These are phyloP conservation scores for Nyctanthes arbortristis DNA, from an alignment of 257 asterid species.

Conservation along the genomic window DNA sequence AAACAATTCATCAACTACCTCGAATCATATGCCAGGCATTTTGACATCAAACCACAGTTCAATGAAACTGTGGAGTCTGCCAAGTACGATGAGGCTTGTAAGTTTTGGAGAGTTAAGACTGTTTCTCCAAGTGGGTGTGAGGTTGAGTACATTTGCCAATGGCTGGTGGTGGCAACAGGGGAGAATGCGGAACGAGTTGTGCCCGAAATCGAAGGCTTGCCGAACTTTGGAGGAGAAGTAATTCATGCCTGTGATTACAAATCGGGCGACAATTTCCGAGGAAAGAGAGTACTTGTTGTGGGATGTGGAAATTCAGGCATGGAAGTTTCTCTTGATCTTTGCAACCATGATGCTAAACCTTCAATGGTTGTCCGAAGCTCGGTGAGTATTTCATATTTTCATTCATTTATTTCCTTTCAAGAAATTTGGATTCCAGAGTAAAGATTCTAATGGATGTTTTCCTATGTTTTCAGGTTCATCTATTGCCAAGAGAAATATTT, in stretches of 20 bases:
- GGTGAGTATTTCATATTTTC: conserved; percentile 38
- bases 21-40: conserved; percentile 55
- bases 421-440: neutral
- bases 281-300: conserved; percentile 80
- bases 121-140: conserved; percentile 34
- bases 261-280: conserved; percentile 62
- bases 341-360: conserved; percentile 75
- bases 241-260: conserved; percentile 79
- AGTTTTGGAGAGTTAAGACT: conserved; percentile 68
- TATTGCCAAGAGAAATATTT: conserved; percentile 71
- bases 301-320: conserved; percentile 94
- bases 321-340: conserved; percentile 97
- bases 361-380: conserved; percentile 84
- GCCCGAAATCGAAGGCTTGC: conserved; percentile 74
- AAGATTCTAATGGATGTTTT: conserved; percentile 18
- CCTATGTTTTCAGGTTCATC: conserved; percentile 62
- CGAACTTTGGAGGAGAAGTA: conserved; percentile 65
- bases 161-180: conserved; percentile 88
- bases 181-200: conserved; percentile 74
- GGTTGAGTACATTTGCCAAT: conserved; percentile 84
- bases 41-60: conserved; percentile 65
- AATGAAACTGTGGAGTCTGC: conserved; percentile 75
- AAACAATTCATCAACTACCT: conserved; percentile 70
- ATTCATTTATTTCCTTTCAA: neutral
- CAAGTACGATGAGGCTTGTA: conserved; percentile 66